These are phyloP conservation scores for Paraurostyla sp. DNA, from an alignment of 73 alveolate genomes.

Conservation along the genomic window DNA sequence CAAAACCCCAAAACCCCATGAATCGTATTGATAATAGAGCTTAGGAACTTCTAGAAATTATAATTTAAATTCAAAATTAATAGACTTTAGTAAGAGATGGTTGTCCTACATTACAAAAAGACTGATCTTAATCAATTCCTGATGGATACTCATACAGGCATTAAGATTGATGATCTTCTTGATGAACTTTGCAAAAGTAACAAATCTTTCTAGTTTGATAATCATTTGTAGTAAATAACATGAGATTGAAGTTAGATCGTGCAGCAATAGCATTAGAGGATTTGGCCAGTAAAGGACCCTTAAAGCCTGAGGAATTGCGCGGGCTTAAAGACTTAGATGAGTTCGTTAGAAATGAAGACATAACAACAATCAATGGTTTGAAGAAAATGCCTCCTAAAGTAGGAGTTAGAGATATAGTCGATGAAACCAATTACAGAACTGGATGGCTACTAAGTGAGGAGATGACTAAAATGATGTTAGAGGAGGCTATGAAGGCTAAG, in stretches of 20 bases:
- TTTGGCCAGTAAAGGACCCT: slow-evolving; percentile 86
- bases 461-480: slow-evolving; percentile 87
- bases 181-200: slow-evolving; percentile 86
- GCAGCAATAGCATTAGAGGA: slow-evolving; percentile 82
- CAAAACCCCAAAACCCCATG: too few relatives aligned
- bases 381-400: slow-evolving; percentile 88
- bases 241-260: slow-evolving; percentile 82
- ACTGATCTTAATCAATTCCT: slow-evolving; percentile 92
- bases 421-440: slow-evolving; percentile 88
- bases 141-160: slow-evolving; percentile 76
- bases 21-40: too few relatives aligned
- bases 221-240: slow-evolving; percentile 65
- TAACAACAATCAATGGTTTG: slow-evolving; percentile 79
- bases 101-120: slow-evolving; percentile 90
- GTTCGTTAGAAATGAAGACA: slow-evolving; percentile 79
- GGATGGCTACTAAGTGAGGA: slow-evolving; percentile 94
- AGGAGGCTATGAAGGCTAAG: slow-evolving; percentile 87
- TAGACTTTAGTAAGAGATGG: slow-evolving; percentile 76
- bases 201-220: not conserved
- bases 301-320: slow-evolving; percentile 95
- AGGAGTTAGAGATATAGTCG: slow-evolving; percentile 84
- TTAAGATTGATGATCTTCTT: slow-evolving; percentile 77
- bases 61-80: slow-evolving; percentile 60
- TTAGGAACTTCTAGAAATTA: too few relatives aligned
- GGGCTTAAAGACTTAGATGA: slow-evolving; percentile 90